phyloP scores from a whole-genome alignment of 2,329 filamentous ascomycete species.

The Seiridium cupressi region DNA sequence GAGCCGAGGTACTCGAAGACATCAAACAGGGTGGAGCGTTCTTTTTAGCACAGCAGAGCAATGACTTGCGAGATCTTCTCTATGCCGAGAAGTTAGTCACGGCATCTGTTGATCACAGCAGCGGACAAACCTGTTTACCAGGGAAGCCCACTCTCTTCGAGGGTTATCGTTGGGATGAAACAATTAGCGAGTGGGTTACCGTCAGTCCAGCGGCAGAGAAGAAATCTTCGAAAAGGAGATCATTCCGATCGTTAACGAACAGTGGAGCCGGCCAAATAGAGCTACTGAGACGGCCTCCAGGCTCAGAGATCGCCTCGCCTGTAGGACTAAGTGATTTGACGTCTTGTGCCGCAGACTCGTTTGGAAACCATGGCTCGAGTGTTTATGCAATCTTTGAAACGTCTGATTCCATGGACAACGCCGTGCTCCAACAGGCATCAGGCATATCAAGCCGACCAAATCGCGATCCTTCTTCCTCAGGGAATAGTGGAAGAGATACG shows the following conservation, averaged over 20 bases:
- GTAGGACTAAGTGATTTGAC: neutral
- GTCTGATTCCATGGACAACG: too few species aligned
- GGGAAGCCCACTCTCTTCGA: conserved; percentile 19
- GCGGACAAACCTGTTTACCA: neutral
- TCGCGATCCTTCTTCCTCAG: too few species aligned
- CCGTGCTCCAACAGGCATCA: too few species aligned
- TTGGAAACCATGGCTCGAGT: neutral
- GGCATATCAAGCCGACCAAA: too few species aligned
- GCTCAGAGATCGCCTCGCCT: neutral
- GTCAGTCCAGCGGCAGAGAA: conserved; percentile 37
- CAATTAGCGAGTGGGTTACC: conserved; percentile 55
- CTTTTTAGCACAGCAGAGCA: conserved; percentile 49
- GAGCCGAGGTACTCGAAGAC: conserved; percentile 29
- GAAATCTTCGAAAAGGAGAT: neutral
- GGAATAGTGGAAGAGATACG: too few species aligned
- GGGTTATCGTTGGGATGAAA: conserved; percentile 52
- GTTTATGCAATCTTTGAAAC: too few species aligned
- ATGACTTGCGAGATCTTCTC: conserved; percentile 50
- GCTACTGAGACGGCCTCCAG: too few species aligned
- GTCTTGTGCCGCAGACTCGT: neutral
- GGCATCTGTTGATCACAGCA: neutral
- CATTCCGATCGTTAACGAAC: conserved; percentile 14
- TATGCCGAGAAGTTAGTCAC: conserved; percentile 46
- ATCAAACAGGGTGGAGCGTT: conserved; percentile 49
- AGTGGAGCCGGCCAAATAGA: neutral